Base-by-base conservation (phyloP, 1,284 basidiomycete genomes). In the Abortiporus biennis region DNA sequence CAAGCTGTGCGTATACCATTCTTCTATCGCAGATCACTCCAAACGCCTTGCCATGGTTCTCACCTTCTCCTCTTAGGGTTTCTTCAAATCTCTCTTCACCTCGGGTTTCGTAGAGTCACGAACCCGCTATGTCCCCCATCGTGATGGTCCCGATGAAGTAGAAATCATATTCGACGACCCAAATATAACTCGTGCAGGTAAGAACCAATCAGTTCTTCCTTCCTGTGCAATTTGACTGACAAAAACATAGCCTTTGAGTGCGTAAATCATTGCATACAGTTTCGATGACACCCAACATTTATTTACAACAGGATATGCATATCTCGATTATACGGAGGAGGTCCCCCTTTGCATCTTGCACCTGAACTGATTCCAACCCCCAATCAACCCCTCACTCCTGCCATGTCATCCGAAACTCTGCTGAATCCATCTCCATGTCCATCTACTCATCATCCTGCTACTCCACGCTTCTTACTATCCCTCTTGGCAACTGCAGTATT, bases 401-500 rank as follows among this genome's bases (percentile, higher is more conserved):
- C 43, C 15, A 13, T 46, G 31, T 21, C 45, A 15, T 34, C 54
- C 64, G 48, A 19, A 25, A 24, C 65, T 5, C 57, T 54, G 35
- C 55, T 60, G 40, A 38, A 61, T 17, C 50, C 55, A 5, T 50
- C 55, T 2, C 46, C 47, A 6, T 5, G 53, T 62, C 78, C 84
- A 19, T 48, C 61, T 0, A 72, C 68, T 22, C 70, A 80, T 31
- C 88, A 93, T 44, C 80, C 83, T 0, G 86, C 85, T 0, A 80
- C 84, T 1, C 90, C 92, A 3, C 73, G 81, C 5, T 85, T 96
- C 56, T 73, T 96, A 2, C 72, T 94, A 9, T 93, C 91, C 4
- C 74, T 95, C 13, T 75, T 95, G 22, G 89, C 91, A 0, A 92
- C 91, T 3, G 76, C 90, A 1, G 76, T 88, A 33, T 96, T 92